Base-by-base conservation (phyloP, 2,329 filamentous ascomycete genomes). In the Coniella lustricola region DNA sequence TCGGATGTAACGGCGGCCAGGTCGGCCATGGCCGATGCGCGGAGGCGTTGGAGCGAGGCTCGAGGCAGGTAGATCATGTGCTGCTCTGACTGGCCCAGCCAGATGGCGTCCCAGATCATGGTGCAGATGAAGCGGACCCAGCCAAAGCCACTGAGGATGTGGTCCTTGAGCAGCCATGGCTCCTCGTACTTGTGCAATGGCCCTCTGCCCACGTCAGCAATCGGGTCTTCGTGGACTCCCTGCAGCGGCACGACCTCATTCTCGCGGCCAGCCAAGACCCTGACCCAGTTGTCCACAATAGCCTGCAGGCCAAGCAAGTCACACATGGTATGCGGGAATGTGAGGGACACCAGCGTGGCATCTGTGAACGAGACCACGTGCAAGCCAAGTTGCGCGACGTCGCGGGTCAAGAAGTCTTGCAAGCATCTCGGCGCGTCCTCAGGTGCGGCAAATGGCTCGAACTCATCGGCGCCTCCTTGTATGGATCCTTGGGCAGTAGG, bases 361-460 rank as follows among this genome's bases (percentile, higher is more conserved):
- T 80, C 70, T 3, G 55, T 57, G 55, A 79, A 79, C 0, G 67
- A 66, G 3, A 69, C 66, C 36, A 78, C 61, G 51, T 75, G 71
- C 4, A 79, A 59, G 3, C 66, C 65, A 4, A 79, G 56, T 55
- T 72, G 69, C 0, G 74, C 74, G 16, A 55, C 59, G 55, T 76
- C 73, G 4, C 57, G 52, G 37, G 59, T 56, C 12, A 73, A 41
- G 50, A 68, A 72, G 47, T 75, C 71, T 1, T 64, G 57, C 0
- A 72, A 52, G 3, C 54, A 62, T 10, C 51, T 54, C 1, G 66
- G 66, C 2, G 52, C 59, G 5, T 54, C 56, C 14, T 51, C 41
- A 8, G 54, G 52, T 9, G 56, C 58, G 14, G 57, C 46, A 13
- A 69, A 52, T 5, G 52, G 40, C 3, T 52, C 48, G 46, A 65